Percentiles rank a stretch among this genome's conserved stretches.
Conservation (phyloP, 164 flowering plant genomes). For the Warburgia ugandensis region DNA sequence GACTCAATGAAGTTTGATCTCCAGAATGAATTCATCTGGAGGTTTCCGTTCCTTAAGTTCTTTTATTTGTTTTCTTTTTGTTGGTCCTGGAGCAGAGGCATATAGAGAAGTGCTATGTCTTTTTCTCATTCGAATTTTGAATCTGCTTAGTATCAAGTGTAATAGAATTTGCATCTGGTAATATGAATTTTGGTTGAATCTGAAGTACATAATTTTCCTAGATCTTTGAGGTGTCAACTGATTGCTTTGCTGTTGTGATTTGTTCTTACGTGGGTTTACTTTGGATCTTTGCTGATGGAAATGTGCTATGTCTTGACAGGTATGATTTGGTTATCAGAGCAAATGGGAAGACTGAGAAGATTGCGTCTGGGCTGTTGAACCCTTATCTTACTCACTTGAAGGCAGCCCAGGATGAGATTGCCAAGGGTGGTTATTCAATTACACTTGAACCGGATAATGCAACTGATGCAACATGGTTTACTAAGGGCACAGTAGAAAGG, state of each 20-base stretch:
- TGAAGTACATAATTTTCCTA: background rate
- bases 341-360: constrained; percentile 75
- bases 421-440: constrained; percentile 89
- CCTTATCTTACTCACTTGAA: constrained; percentile 93
- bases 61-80: no score
- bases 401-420: constrained; percentile 84
- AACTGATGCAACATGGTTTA: constrained; percentile 70
- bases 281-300: background rate
- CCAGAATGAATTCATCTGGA: no score
- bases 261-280: background rate
- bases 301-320: constrained; percentile 31
- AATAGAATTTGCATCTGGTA: no score
- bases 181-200: background rate
- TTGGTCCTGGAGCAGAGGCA: no score
- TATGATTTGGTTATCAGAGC: constrained; percentile 73
- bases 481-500: constrained; percentile 91
- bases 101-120: no score
- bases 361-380: constrained; percentile 78
- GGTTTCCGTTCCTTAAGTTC: no score
- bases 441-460: constrained; percentile 48
- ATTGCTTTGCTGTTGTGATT: background rate
- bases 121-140: no score
- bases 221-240: background rate
- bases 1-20: no score
- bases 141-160: no score